phyloP scores from a whole-genome alignment of 1,284 basidiomycete genomes.

The Fomitopsis pinicola region DNA sequence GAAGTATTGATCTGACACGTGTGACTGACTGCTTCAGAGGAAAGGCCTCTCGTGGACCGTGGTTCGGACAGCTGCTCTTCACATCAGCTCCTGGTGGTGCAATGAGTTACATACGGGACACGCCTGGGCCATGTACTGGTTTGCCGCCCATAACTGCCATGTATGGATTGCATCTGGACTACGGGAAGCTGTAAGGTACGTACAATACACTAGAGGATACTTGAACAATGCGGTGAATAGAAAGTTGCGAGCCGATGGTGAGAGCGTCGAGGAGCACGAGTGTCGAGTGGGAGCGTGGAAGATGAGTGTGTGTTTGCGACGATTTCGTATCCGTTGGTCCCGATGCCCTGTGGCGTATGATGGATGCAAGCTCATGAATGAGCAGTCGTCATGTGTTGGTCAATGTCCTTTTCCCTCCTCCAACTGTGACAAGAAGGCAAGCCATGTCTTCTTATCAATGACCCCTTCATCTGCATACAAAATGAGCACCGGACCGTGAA shows the following conservation, averaged over 20 bases:
- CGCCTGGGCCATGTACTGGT: too few relatives aligned
- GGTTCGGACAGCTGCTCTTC: too few relatives aligned
- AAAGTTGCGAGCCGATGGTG: background rate
- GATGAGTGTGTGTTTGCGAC: background rate
- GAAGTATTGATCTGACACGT: too few relatives aligned
- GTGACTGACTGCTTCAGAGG: too few relatives aligned
- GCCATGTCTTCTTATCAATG: constrained; percentile 92
- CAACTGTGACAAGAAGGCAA: constrained; percentile 74
- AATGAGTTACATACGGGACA: too few relatives aligned
- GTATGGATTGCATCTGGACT: background rate
- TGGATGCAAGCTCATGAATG: background rate
- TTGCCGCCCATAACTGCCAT: too few relatives aligned
- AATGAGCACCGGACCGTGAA: background rate
- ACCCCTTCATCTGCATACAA: constrained; percentile 69
- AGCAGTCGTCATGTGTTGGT: background rate
- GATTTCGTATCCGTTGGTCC: background rate
- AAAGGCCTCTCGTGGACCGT: too few relatives aligned
- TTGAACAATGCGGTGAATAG: background rate
- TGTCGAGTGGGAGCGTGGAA: background rate
- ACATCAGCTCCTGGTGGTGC: too few relatives aligned
- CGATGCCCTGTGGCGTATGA: background rate
- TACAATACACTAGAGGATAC: background rate
- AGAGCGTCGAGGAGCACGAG: background rate
- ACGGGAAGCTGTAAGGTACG: background rate
- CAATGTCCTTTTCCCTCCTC: constrained; percentile 40